Evolutionary conservation across 2,329 filamentous ascomycete genomes (phyloP).

Genomic region (Paraconiothyrium brasiliense): DNA sequence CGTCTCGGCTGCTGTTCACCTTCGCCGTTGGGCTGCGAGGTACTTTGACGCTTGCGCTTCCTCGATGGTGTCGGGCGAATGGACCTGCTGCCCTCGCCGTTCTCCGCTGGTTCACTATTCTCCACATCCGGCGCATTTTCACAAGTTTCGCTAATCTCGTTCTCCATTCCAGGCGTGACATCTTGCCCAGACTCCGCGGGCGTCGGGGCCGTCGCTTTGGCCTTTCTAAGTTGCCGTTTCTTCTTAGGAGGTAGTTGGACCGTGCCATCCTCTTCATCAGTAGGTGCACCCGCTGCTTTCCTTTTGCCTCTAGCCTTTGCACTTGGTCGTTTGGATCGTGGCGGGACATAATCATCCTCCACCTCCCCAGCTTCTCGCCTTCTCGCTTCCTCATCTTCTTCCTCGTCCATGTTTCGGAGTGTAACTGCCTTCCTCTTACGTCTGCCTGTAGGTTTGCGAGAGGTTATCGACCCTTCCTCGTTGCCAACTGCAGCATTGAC

Average conservation of each 20-base stretch:
- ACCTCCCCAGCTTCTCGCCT: slow-evolving; percentile 15
- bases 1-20: slow-evolving; percentile 31
- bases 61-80: slow-evolving; percentile 25
- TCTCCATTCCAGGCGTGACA: slow-evolving; percentile 12
- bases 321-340: slow-evolving; percentile 20
- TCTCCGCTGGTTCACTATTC: slow-evolving; percentile 18
- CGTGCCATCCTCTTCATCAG: slow-evolving; percentile 23
- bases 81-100: slow-evolving; percentile 19
- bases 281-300: slow-evolving; percentile 17
- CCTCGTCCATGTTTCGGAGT: slow-evolving; percentile 18
- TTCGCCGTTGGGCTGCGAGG: slow-evolving; percentile 23
- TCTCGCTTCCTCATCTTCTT: slow-evolving; percentile 21
- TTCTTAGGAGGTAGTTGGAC: slow-evolving; percentile 32
- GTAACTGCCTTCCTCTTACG: slow-evolving; percentile 16
- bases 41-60: slow-evolving; percentile 25
- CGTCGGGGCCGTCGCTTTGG: slow-evolving; percentile 28
- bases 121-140: slow-evolving; percentile 23
- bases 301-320: slow-evolving; percentile 33
- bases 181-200: slow-evolving; percentile 21
- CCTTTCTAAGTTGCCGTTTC: slow-evolving; percentile 39
- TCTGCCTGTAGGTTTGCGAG: slow-evolving; percentile 25
- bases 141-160: slow-evolving; percentile 19
- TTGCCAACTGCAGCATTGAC: slow-evolving; percentile 38
- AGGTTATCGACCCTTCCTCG: slow-evolving; percentile 6
- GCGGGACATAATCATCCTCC: slow-evolving; percentile 21